These are phyloP conservation scores for Clonostachys rhizophaga DNA, from an alignment of 2,329 filamentous ascomycete genomes.

Conservation along the genomic window DNA sequence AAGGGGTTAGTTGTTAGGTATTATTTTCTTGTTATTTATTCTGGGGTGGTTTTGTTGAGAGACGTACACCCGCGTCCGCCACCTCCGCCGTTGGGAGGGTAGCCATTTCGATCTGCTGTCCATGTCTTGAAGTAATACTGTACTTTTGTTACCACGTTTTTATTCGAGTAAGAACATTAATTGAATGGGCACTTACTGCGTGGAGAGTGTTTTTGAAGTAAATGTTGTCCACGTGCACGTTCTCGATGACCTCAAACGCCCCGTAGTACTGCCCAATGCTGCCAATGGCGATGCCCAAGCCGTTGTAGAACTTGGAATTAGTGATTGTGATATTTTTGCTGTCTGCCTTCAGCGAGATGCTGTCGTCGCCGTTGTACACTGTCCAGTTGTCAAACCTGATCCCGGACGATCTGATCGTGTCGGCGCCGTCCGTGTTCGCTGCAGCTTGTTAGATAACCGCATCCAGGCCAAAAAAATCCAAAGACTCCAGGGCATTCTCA, in stretches of 20 bases:
- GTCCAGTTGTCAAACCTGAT: conserved; percentile 38
- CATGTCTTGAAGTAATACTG: conserved; percentile 41
- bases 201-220: conserved; percentile 38
- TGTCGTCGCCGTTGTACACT: conserved; percentile 39
- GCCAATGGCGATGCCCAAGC: conserved; percentile 37
- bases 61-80: conserved; percentile 35
- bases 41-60: no score
- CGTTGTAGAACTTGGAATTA: conserved; percentile 32
- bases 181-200: conserved; percentile 19
- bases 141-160: no score
- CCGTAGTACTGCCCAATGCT: conserved; percentile 41
- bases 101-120: conserved; percentile 47
- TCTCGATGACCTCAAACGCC: conserved; percentile 44
- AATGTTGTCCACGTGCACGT: conserved; percentile 37
- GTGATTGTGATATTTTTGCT: conserved; percentile 20
- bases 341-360: conserved; percentile 13
- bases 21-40: no score
- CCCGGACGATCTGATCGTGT: conserved; percentile 40
- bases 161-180: no score
- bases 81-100: conserved; percentile 44
- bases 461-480: not conserved
- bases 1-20: not conserved
- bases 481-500: not conserved
- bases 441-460: not conserved
- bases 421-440: conserved; percentile 21